A percentile compares a stretch with the other conserved stretches of the same genome.
These are phyloP conservation scores for Talaromyces islandicus DNA, from an alignment of 2,329 filamentous ascomycete genomes.

Conservation along the genomic window DNA sequence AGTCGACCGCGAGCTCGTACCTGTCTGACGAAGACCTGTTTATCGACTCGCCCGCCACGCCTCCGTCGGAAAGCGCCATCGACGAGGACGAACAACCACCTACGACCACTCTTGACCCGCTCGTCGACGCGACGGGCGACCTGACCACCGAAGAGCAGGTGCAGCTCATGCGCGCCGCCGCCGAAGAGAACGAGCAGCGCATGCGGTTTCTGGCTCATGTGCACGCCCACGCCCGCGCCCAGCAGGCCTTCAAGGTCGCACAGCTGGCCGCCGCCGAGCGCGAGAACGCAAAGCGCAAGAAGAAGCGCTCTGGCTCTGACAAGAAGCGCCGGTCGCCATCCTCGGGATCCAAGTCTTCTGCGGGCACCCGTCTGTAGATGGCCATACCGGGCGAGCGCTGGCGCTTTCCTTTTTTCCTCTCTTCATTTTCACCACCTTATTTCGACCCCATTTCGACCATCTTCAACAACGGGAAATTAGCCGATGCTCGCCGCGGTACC, in stretches of 20 bases:
- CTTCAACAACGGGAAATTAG: background rate
- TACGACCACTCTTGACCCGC: conserved; percentile 16
- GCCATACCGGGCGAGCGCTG: background rate
- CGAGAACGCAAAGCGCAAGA: conserved; percentile 16
- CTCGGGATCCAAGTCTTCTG: conserved; percentile 12
- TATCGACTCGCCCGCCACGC: conserved; percentile 24
- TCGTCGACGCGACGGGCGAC: conserved; percentile 15
- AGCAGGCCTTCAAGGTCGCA: conserved; percentile 31
- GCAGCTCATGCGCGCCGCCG: conserved; percentile 28
- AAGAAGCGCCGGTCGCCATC: conserved; percentile 18
- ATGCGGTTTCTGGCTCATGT: conserved; percentile 35
- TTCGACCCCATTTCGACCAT: background rate
- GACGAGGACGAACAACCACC: conserved; percentile 18
- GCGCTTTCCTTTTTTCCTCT: background rate
- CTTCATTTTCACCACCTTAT: background rate
- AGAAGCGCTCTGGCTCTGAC: conserved; percentile 14
- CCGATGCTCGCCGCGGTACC: background rate
- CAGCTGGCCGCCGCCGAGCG: conserved; percentile 22
- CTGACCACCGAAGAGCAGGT: conserved; percentile 37
- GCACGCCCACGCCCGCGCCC: conserved; percentile 35
- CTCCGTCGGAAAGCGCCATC: conserved; percentile 12
- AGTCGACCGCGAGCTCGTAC: conserved; percentile 30
- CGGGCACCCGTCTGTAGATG: background rate
- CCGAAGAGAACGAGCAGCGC: conserved; percentile 28
- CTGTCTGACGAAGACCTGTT: conserved; percentile 39